Conservation (phyloP, 306 rosid species). For the Cucurbita pepo region DNA sequence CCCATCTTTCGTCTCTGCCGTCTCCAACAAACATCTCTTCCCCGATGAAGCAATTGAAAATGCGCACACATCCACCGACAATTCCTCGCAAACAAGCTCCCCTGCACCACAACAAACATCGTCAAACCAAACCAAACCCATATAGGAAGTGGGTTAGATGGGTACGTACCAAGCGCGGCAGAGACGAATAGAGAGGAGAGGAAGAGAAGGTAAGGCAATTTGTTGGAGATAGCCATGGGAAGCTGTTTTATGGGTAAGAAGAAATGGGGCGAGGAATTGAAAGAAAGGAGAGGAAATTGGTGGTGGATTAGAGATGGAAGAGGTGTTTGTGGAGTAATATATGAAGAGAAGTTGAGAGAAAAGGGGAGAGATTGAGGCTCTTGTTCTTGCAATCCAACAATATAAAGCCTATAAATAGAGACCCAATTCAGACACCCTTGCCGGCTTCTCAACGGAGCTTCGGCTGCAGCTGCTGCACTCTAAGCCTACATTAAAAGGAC, state of each 20-base stretch:
- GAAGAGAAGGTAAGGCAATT: constrained; percentile 18
- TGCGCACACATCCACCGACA: constrained; percentile 34
- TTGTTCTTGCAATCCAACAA: background rate
- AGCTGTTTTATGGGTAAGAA: background rate
- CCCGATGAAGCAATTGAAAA: constrained; percentile 75
- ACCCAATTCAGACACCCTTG: background rate
- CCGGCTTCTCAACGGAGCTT: background rate
- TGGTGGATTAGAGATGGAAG: background rate
- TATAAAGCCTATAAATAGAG: background rate
- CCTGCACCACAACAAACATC: constrained; percentile 4
- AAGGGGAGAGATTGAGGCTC: background rate
- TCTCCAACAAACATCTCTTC: constrained; percentile 71
- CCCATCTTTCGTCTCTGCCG: constrained; percentile 21
- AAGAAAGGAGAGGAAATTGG: too few species aligned
- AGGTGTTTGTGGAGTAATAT: background rate
- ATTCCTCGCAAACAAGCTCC: constrained; percentile 41
- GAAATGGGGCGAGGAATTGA: background rate
- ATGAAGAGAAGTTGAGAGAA: background rate
- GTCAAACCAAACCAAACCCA: too few species aligned
- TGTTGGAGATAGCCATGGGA: constrained; percentile 26
- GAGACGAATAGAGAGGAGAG: constrained; percentile 24
- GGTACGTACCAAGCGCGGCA: constrained; percentile 24
- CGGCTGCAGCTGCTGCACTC: background rate
- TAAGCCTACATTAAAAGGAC: too few species aligned
- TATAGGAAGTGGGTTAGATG: too few species aligned